These are phyloP conservation scores for Poa annua DNA, from an alignment of 176 grass and related monocot genomes.

Conservation along the genomic window DNA sequence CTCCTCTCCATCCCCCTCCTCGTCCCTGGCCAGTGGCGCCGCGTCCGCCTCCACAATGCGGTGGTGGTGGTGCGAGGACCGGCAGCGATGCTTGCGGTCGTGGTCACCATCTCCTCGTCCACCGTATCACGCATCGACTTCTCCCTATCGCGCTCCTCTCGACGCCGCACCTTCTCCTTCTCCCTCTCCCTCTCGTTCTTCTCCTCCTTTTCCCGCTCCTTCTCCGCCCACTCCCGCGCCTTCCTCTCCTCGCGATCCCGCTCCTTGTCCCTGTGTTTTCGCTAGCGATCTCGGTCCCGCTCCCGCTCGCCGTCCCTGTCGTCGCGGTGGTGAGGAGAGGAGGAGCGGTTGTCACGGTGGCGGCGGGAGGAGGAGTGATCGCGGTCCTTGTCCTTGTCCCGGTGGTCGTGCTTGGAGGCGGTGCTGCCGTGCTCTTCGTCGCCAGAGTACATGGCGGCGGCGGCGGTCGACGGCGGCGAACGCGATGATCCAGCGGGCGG, in stretches of 20 bases:
- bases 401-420: constrained; percentile 42
- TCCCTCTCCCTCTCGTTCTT: constrained; percentile 36
- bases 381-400: constrained; percentile 43
- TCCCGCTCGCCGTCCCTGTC: constrained; percentile 54
- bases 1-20: constrained; percentile 57
- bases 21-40: constrained; percentile 32
- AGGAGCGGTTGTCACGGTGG: constrained; percentile 19
- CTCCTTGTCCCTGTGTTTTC: constrained; percentile 35
- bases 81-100: constrained; percentile 63
- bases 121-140: constrained; percentile 50
- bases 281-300: constrained; percentile 44
- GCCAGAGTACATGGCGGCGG: constrained; percentile 41
- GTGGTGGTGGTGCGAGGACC: constrained; percentile 52
- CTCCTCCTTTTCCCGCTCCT: constrained; percentile 41
- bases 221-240: constrained; percentile 43
- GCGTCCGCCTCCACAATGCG: constrained; percentile 50
- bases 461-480: constrained; percentile 14
- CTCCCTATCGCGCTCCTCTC: constrained; percentile 52
- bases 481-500: background rate
- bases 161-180: constrained; percentile 42
- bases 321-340: constrained; percentile 41
- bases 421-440: constrained; percentile 38
- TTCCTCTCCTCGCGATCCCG: constrained; percentile 42
- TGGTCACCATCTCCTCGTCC: constrained; percentile 49
- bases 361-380: constrained; percentile 27